These are phyloP conservation scores for Hanseniaspora nectarophila DNA, from an alignment of 805 yeast species.

Conservation along the genomic window DNA sequence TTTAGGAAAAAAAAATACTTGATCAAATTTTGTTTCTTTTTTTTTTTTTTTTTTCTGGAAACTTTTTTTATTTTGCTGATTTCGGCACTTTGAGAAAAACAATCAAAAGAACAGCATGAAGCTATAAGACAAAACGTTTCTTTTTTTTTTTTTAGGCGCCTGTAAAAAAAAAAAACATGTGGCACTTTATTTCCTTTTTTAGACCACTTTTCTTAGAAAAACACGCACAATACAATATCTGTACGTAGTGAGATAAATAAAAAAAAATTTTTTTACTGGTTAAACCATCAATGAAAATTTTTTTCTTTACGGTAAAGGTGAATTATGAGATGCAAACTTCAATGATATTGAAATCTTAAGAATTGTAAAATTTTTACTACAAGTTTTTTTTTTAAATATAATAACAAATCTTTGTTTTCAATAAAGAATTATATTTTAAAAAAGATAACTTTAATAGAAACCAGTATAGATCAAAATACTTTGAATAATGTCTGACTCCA, in stretches of 20 bases:
- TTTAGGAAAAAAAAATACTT: no score
- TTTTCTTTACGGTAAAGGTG: background rate
- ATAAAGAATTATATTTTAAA: background rate
- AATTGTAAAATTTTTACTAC: background rate
- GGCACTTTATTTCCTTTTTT: slow-evolving; percentile 4
- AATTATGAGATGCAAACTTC: background rate
- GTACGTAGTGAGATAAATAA: no score
- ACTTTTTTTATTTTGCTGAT: no score
- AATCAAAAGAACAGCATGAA: no score
- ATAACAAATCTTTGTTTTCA: no score
- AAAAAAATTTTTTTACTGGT: no score
- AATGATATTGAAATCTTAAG: background rate
- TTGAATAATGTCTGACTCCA: slow-evolving; percentile 36
- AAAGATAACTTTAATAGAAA: background rate
- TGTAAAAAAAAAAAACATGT: no score
- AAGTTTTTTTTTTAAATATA: no score
- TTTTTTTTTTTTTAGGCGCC: slow-evolving; percentile 15
- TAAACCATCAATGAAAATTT: background rate
- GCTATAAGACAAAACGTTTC: no score
- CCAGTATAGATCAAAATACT: slow-evolving; percentile 15
- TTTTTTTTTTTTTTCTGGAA: no score
- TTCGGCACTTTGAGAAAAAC: no score
- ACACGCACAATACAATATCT: background rate
- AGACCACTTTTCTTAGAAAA: slow-evolving; percentile 9
- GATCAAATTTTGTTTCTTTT: no score